A percentile compares a stretch with the other conserved stretches of the same genome.
These are phyloP conservation scores for Talaromyces marneffei DNA, from an alignment of 2,329 filamentous ascomycete genomes.

Conservation along the genomic window DNA sequence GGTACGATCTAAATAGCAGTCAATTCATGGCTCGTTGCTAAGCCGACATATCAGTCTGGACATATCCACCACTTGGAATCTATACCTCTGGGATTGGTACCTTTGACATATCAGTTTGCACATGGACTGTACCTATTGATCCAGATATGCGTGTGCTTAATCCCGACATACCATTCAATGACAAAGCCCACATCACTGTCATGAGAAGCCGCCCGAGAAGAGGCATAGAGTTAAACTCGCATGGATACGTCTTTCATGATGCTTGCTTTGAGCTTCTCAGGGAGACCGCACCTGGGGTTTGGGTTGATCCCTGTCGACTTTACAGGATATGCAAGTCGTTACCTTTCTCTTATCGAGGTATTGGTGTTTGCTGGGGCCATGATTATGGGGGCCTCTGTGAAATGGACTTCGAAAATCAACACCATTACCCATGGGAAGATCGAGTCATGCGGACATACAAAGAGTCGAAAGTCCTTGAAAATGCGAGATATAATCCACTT, in stretches of 20 bases:
- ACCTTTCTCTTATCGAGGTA: conserved; percentile 1
- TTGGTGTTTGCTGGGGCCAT: conserved; percentile 3
- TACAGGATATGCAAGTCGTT: conserved; percentile 3
- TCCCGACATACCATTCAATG: neutral
- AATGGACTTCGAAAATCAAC: neutral
- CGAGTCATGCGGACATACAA: neutral
- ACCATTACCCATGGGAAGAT: conserved; percentile 10
- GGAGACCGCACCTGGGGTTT: neutral
- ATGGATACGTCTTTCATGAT: conserved; percentile 14
- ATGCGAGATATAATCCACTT: neutral
- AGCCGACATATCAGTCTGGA: neutral
- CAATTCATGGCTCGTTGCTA: neutral
- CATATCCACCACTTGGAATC: neutral
- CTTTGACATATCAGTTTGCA: conserved; percentile 1
- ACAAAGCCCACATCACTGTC: conserved; percentile 4
- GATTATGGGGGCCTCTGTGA: neutral
- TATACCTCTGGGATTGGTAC: conserved; percentile 9
- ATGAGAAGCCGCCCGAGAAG: conserved; percentile 1
- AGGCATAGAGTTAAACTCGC: neutral
- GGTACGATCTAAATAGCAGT: neutral
- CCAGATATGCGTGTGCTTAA: conserved; percentile 9
- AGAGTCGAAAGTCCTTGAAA: neutral
- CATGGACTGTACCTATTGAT: conserved; percentile 4
- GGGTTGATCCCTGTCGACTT: neutral
- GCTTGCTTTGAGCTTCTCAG: conserved; percentile 7